Conservation (phyloP, 768 basidiomycete species). For the Pluteus cervinus region DNA sequence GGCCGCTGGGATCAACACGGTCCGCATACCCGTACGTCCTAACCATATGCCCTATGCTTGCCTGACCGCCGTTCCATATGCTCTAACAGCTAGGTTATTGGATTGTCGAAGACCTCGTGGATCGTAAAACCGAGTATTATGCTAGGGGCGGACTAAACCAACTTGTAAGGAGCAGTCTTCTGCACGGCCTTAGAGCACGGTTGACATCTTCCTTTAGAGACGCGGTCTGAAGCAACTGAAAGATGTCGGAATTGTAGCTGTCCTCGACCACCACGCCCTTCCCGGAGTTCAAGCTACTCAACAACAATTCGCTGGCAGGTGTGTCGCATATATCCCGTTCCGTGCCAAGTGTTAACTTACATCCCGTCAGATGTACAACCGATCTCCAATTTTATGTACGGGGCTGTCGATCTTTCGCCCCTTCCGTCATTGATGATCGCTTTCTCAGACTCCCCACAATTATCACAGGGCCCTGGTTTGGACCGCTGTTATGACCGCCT, state of each 20-base stretch:
- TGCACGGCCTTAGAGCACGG: not conserved
- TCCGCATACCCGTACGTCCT: constrained; percentile 63
- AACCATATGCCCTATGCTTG: too few relatives aligned
- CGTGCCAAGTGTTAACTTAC: too few relatives aligned
- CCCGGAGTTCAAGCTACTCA: constrained; percentile 60
- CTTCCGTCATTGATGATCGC: not conserved
- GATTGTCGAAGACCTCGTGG: constrained; percentile 70
- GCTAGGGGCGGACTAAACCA: constrained; percentile 64
- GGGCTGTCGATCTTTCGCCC: not conserved
- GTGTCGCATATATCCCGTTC: too few relatives aligned
- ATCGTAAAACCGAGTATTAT: constrained; percentile 54
- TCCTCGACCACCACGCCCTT: constrained; percentile 63
- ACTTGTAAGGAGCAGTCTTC: constrained; percentile 41
- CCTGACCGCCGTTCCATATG: constrained; percentile 1
- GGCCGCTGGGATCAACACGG: constrained; percentile 61
- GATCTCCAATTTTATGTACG: constrained; percentile 70
- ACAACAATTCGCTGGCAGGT: constrained; percentile 70
- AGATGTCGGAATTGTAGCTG: constrained; percentile 56
- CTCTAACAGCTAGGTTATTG: constrained; percentile 66
- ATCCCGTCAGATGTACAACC: constrained; percentile 47
- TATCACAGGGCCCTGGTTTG: constrained; percentile 77
- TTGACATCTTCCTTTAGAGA: constrained; percentile 31
- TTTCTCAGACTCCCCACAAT: constrained; percentile 60
- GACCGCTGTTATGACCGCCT: constrained; percentile 72
- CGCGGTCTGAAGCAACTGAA: constrained; percentile 56